These are phyloP conservation scores for Penicillium freii DNA, from an alignment of 2,329 filamentous ascomycete genomes.

Conservation along the genomic window DNA sequence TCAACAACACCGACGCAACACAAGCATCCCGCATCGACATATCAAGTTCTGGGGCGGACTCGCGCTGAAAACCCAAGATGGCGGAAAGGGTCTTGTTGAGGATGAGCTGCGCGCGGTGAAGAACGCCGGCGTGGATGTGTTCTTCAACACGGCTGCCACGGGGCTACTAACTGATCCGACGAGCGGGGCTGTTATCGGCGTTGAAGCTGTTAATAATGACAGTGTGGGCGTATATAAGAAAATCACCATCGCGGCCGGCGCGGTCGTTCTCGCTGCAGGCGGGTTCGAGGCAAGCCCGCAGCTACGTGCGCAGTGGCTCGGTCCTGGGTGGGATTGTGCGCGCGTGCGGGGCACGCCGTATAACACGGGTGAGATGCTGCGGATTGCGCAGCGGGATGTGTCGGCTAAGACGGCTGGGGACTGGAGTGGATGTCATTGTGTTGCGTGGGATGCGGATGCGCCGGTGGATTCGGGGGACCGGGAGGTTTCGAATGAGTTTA, in stretches of 20 bases:
- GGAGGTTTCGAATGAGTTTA: slow-evolving; percentile 63
- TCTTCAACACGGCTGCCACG: slow-evolving; percentile 36
- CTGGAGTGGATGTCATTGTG: slow-evolving; percentile 64
- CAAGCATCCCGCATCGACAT: slow-evolving; percentile 56
- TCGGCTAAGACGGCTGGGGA: slow-evolving; percentile 56
- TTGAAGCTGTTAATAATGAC: slow-evolving; percentile 14
- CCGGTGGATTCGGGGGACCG: slow-evolving; percentile 56
- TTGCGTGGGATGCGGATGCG: slow-evolving; percentile 65
- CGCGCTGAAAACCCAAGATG: slow-evolving; percentile 57
- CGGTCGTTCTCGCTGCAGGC: slow-evolving; percentile 49
- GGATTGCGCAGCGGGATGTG: slow-evolving; percentile 53
- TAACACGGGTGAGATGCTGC: slow-evolving; percentile 60
- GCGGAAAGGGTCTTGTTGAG: slow-evolving; percentile 58
- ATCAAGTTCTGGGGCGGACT: slow-evolving; percentile 65
- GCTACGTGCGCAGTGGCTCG: slow-evolving; percentile 56
- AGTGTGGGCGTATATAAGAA: slow-evolving; percentile 4
- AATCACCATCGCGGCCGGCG: slow-evolving; percentile 19
- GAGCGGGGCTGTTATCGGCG: slow-evolving; percentile 9
- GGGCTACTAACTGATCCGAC: neutral
- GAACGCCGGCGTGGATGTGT: slow-evolving; percentile 45
- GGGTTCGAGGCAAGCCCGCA: slow-evolving; percentile 63
- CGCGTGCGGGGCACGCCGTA: slow-evolving; percentile 63
- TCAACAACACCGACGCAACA: slow-evolving; percentile 56
- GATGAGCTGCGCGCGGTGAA: slow-evolving; percentile 49
- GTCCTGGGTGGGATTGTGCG: slow-evolving; percentile 62